A percentile compares a stretch with the other conserved stretches of the same genome.
These are phyloP conservation scores for Lycium ferocissimum DNA, from an alignment of 257 asterid genomes.

Conservation along the genomic window DNA sequence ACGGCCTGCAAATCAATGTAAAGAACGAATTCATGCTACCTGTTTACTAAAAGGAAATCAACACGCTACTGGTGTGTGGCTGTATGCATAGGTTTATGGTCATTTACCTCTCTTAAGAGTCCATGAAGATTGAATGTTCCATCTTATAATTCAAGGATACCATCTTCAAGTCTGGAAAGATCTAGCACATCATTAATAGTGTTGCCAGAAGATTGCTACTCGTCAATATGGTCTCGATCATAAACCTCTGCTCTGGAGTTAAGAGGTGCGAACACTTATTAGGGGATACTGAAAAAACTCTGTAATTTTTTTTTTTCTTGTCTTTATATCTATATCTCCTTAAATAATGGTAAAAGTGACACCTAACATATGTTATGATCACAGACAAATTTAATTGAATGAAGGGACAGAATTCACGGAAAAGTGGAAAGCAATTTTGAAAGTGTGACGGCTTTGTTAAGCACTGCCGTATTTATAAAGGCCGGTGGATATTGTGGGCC, in stretches of 20 bases:
- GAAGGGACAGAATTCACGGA: neutral
- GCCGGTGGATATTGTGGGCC: neutral
- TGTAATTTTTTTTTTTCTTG: neutral
- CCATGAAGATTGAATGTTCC: constrained; percentile 61
- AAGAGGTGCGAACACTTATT: neutral
- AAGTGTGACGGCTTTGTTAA: neutral
- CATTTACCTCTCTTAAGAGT: constrained; percentile 60
- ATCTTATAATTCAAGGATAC: constrained; percentile 62
- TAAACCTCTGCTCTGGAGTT: constrained; percentile 66
- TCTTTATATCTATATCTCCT: neutral
- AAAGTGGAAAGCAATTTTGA: neutral
- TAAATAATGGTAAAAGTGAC: neutral
- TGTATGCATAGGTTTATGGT: neutral
- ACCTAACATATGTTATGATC: neutral
- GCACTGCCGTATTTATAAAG: no score
- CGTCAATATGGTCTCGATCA: constrained; percentile 76
- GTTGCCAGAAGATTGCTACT: constrained; percentile 73
- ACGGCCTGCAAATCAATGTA: constrained; percentile 50
- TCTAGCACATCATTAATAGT: constrained; percentile 73
- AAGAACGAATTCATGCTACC: neutral
- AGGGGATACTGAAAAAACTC: constrained; percentile 32
- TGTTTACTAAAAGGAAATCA: neutral
- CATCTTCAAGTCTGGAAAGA: constrained; percentile 78
- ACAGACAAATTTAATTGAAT: neutral
- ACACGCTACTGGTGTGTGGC: neutral